These are phyloP conservation scores for Pseudocercospora fuligena DNA, from an alignment of 2,329 filamentous ascomycete species.

Conservation along the genomic window DNA sequence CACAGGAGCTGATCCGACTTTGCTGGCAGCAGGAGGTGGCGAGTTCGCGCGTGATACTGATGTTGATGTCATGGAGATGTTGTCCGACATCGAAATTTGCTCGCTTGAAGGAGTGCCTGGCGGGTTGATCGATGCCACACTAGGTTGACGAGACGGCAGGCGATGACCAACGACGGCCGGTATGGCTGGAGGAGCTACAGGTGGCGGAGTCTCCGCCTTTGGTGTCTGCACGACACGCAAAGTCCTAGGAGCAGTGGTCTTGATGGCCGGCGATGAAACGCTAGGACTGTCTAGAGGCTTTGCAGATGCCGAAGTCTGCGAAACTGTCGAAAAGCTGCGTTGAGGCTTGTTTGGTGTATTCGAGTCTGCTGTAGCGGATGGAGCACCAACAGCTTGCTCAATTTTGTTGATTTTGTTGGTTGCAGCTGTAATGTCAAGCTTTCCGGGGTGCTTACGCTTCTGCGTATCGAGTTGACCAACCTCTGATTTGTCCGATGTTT, in stretches of 20 bases:
- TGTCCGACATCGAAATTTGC: slow-evolving; percentile 69
- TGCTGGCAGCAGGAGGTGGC: slow-evolving; percentile 56
- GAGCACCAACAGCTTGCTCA: slow-evolving; percentile 4
- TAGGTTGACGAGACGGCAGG: slow-evolving; percentile 57
- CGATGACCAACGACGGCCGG: slow-evolving; percentile 43
- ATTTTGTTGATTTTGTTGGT: slow-evolving; percentile 38
- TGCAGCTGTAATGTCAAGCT: slow-evolving; percentile 53
- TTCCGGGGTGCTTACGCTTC: slow-evolving; percentile 50
- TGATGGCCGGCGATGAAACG: slow-evolving; percentile 51
- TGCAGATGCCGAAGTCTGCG: slow-evolving; percentile 59
- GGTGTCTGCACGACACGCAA: slow-evolving; percentile 71
- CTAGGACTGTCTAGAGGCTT: slow-evolving; percentile 60
- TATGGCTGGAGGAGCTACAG: slow-evolving; percentile 44
- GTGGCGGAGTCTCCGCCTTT: slow-evolving; percentile 62
- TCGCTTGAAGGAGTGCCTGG: slow-evolving; percentile 78
- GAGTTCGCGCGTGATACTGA: slow-evolving; percentile 75
- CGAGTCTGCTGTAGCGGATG: slow-evolving; percentile 55
- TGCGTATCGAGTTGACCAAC: slow-evolving; percentile 29
- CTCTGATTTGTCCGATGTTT: slow-evolving; percentile 27
- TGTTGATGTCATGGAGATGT: slow-evolving; percentile 72
- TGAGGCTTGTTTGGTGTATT: slow-evolving; percentile 1
- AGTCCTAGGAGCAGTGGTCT: slow-evolving; percentile 62
- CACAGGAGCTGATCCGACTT: slow-evolving; percentile 70
- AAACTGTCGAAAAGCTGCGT: slow-evolving; percentile 1
- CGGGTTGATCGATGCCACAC: slow-evolving; percentile 62